Evolutionary conservation across 1,284 basidiomycete genomes (phyloP).

Genomic region (Fomes fomentarius): DNA sequence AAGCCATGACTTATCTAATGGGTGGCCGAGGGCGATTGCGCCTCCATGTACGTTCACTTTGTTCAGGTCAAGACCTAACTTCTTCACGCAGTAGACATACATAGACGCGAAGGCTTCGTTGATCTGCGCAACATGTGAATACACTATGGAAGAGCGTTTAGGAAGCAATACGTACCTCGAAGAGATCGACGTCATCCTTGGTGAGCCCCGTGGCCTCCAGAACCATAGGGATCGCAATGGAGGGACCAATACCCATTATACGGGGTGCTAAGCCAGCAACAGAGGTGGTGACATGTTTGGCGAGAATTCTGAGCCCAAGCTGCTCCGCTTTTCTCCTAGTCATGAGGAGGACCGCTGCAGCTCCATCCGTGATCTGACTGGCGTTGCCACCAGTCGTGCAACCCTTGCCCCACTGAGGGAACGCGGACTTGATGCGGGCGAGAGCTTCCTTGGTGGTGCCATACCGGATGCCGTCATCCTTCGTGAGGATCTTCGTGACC

Average conservation of each 20-base stretch:
- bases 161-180: slow-evolving; percentile 57
- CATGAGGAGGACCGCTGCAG: slow-evolving; percentile 87
- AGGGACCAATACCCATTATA: slow-evolving; percentile 86
- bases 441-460: slow-evolving; percentile 77
- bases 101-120: slow-evolving; percentile 95
- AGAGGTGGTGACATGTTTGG: slow-evolving; percentile 77
- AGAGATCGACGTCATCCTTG: slow-evolving; percentile 79
- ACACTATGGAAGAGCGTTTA: not conserved
- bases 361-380: slow-evolving; percentile 87
- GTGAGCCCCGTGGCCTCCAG: slow-evolving; percentile 67
- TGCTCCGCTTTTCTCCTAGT: slow-evolving; percentile 83
- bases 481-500: slow-evolving; percentile 59
- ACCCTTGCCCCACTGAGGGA: slow-evolving; percentile 84
- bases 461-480: slow-evolving; percentile 84
- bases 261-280: slow-evolving; percentile 78
- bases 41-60: slow-evolving; percentile 92
- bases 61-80: slow-evolving; percentile 68
- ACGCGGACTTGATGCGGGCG: slow-evolving; percentile 74
- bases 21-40: slow-evolving; percentile 87
- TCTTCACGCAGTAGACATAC: slow-evolving; percentile 80
- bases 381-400: slow-evolving; percentile 91
- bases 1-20: slow-evolving; percentile 67
- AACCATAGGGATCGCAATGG: slow-evolving; percentile 71
- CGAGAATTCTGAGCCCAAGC: slow-evolving; percentile 75
- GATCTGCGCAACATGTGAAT: slow-evolving; percentile 49